Evolutionary conservation across 2,329 filamentous ascomycete species (phyloP).

Genomic region (Ceratocystiopsis brevicomis): DNA sequence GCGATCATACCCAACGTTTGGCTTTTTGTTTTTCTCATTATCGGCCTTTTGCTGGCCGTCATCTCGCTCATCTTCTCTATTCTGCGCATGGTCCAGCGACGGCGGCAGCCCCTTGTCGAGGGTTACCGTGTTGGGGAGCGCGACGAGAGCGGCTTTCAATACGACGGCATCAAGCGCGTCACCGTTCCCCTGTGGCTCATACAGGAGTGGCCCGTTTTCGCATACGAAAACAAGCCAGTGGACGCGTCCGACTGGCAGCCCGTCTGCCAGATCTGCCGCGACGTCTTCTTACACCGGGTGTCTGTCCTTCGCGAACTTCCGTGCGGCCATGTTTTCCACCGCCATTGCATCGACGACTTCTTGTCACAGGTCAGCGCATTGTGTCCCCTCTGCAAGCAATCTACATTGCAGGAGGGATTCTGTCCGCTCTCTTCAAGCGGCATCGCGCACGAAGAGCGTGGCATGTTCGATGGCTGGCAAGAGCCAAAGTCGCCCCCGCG

Average conservation of each 20-base stretch:
- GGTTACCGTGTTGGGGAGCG: too few relatives aligned
- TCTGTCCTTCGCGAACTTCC: constrained; percentile 69
- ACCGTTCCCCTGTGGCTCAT: constrained; percentile 57
- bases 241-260: constrained; percentile 34
- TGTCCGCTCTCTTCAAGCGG: constrained; percentile 59
- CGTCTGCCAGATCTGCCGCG: constrained; percentile 77
- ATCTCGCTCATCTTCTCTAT: constrained; percentile 46
- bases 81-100: constrained; percentile 63
- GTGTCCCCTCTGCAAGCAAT: constrained; percentile 80
- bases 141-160: too few relatives aligned
- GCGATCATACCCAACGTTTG: constrained; percentile 52
- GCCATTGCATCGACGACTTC: constrained; percentile 77
- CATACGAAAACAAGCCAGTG: constrained; percentile 44
- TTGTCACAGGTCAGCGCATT: constrained; percentile 61
- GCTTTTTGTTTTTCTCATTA: constrained; percentile 55
- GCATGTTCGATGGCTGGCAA: constrained; percentile 20
- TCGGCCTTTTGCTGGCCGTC: constrained; percentile 51
- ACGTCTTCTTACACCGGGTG: constrained; percentile 50
- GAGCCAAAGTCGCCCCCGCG: too few relatives aligned
- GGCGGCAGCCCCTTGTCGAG: constrained; percentile 29
- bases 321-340: constrained; percentile 86
- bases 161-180: constrained; percentile 53
- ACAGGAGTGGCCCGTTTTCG: constrained; percentile 58
- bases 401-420: constrained; percentile 50
- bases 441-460: constrained; percentile 68